Base-by-base conservation (phyloP, 2,329 filamentous ascomycete species). In the Hymenoscyphus occultus region DNA sequence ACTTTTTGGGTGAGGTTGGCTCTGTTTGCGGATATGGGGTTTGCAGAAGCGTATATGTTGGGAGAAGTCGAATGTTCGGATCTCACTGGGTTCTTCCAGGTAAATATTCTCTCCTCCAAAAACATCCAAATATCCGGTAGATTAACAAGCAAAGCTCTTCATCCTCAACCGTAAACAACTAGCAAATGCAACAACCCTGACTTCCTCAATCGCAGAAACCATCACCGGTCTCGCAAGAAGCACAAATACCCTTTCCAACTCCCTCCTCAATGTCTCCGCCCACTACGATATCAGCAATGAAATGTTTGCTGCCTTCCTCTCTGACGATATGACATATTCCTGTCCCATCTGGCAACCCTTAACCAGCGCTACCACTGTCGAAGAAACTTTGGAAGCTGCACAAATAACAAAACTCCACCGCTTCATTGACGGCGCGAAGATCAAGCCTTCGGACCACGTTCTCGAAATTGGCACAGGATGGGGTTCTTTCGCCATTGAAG, bases 231-330 rank as follows among this genome's bases (percentile, higher is more conserved):
- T 90, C 42, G 84, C 87, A 12, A 77, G 82, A 65, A 81, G 80
- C 56, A 83, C 82, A 12, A 88, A 88, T 71, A 86, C 83, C 6
- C 74, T 86, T 13, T 81, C 81, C 1, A 86, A 84, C 69, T 80
- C 86, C 1, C 80, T 86, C 12, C 79, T 90, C 56, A 91, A 92
- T 73, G 86, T 90, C 61, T 84, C 84, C 2, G 88, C 88, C 4
- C 90, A 92, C 69, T 92, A 92, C 74, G 89, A 92, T 71, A 90
- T 91, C 67, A 88, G 85, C 69, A 92, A 92, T 72, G 86, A 87
- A 65, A 90, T 91, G 86, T 91, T 92, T 71, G 86, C 87, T 5
- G 87, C 88, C 0, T 91, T 91, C 69, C 79, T 91, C 35, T 90
- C 87, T 0, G 81, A 84, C n/a, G 89, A 91, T 72, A 91, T 92